A percentile compares a stretch with the other conserved stretches of the same genome.
Conservation (phyloP, 352 stramenopile species). For the Globisporangium acanthophoron region DNA sequence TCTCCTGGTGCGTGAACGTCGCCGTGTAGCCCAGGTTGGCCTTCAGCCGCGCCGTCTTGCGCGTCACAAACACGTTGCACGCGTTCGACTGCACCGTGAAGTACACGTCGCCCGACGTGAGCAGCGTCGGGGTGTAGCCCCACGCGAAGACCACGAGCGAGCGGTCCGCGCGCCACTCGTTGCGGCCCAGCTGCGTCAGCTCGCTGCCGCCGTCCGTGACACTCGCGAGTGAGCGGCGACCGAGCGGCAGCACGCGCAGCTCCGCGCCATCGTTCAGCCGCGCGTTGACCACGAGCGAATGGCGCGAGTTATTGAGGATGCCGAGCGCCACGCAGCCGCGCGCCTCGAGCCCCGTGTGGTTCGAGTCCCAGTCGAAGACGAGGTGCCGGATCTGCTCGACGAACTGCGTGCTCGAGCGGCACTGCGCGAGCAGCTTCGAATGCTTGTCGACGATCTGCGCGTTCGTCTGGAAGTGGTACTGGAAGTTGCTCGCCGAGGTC, state of each 20-base stretch:
- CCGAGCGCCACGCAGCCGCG: slow-evolving; percentile 69
- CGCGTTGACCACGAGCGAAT: slow-evolving; percentile 64
- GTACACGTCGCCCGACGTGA: slow-evolving; percentile 81
- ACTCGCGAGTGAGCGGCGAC: slow-evolving; percentile 44
- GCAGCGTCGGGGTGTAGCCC: slow-evolving; percentile 77
- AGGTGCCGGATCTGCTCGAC: slow-evolving; percentile 63
- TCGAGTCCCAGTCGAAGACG: slow-evolving; percentile 83
- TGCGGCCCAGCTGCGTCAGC: slow-evolving; percentile 9
- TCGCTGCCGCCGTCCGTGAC: slow-evolving; percentile 22
- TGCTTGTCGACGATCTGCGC: slow-evolving; percentile 70
- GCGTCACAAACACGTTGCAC: slow-evolving; percentile 76
- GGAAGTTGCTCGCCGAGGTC: slow-evolving; percentile 37
- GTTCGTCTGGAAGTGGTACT: slow-evolving; percentile 72
- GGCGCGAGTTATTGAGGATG: slow-evolving; percentile 74
- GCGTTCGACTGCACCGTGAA: slow-evolving; percentile 81
- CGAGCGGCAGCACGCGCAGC: slow-evolving; percentile 57
- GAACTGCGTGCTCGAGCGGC: slow-evolving; percentile 45
- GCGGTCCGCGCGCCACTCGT: slow-evolving; percentile 59
- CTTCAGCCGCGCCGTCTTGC: slow-evolving; percentile 68
- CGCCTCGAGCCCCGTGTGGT: slow-evolving; percentile 76
- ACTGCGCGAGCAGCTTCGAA: slow-evolving; percentile 40
- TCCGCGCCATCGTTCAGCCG: slow-evolving; percentile 73
- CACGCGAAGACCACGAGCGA: slow-evolving; percentile 75
- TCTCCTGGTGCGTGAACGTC: slow-evolving; percentile 80
- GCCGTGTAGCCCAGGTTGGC: slow-evolving; percentile 77